Conservation (phyloP, 768 basidiomycete species). For the Tylopilus sp. region DNA sequence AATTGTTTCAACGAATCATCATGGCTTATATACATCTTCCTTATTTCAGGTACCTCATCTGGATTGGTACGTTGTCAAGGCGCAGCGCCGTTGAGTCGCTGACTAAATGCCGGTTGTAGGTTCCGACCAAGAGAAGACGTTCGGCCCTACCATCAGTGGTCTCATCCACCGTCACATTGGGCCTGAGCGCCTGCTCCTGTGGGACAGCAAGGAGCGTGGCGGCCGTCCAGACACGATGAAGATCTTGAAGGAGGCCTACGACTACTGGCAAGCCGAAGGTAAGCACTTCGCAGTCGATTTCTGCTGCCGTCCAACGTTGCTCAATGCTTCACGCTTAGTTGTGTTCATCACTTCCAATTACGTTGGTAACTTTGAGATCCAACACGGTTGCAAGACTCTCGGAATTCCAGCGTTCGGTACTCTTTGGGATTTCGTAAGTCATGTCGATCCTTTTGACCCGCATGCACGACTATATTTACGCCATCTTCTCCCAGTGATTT, state of each 20-base stretch:
- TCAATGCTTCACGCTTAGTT: conserved; percentile 35
- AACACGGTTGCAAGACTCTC: conserved; percentile 70
- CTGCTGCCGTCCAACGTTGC: background rate
- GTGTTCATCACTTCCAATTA: conserved; percentile 86
- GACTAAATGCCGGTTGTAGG: conserved; percentile 36
- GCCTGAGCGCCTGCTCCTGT: conserved; percentile 70
- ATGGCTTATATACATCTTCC: conserved; percentile 7
- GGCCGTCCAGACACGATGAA: conserved; percentile 79
- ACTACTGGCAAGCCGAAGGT: conserved; percentile 72
- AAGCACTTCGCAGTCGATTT: background rate
- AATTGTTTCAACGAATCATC: background rate
- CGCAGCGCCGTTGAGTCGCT: background rate
- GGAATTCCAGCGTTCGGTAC: conserved; percentile 69
- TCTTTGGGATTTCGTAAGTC: conserved; percentile 62
- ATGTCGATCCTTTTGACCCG: conserved; percentile 1
- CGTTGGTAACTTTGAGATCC: conserved; percentile 73
- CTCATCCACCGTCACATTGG: conserved; percentile 69
- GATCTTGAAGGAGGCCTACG: conserved; percentile 63
- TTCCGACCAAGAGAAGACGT: conserved; percentile 81
- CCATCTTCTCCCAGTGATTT: conserved; percentile 21
- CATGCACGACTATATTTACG: conserved; percentile 1
- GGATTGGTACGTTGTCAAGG: conserved; percentile 51
- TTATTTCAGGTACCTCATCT: conserved; percentile 63
- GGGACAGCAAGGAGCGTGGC: conserved; percentile 74
- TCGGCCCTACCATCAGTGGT: conserved; percentile 74